Base-by-base conservation (phyloP, 176 grass and related monocot genomes). In the Carex scoparia region DNA sequence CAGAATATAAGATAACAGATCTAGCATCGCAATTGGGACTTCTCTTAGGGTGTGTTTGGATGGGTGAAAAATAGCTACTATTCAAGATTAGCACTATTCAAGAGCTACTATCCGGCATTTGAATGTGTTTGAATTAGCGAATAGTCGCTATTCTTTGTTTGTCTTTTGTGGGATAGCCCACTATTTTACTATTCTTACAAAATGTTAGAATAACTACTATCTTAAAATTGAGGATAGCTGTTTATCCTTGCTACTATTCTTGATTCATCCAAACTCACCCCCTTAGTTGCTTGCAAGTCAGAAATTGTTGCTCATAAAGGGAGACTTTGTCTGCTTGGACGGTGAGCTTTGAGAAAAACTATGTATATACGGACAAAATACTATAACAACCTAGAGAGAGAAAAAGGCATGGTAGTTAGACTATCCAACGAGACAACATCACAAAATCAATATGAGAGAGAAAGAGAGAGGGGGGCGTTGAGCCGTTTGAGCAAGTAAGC, bases 291-390 rank as follows among this genome's bases (percentile, higher is more conserved):
- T 57, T 78, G 48, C 51, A 78, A 78, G 74, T 15, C 11, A 78
- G 51, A 78, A 78, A 78, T 69, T 65, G 61, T 69, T 69, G 81
- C 40, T 69, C n/a, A 69, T 69, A 66, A 83, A 69, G 55, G 62
- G n/a, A 82, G 44, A 53, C 37, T 65, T 48, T 44, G 23, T 83
- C 57, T 64, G 61, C 19, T 83, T 66, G 81, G 81, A 44, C 3
- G 81, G 81, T 83, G 80, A 27, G 62, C 13, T 19, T 69, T 83
- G 63, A 65, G 16, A 66, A 66, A 78, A 83, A 40, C 40, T 35
- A 78, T 83, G 63, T 83, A 83, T 83, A 83, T 55, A 83, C n/a
- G 37, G 81, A 83, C 81, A 83, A 83, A 83, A 83, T 83, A 83
- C 27, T 28, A 48, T 83, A 83, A 83, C 81, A 83, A 69, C 11